phyloP scores from a whole-genome alignment of 2,329 filamentous ascomycete species.

The Colletotrichum sojae region DNA sequence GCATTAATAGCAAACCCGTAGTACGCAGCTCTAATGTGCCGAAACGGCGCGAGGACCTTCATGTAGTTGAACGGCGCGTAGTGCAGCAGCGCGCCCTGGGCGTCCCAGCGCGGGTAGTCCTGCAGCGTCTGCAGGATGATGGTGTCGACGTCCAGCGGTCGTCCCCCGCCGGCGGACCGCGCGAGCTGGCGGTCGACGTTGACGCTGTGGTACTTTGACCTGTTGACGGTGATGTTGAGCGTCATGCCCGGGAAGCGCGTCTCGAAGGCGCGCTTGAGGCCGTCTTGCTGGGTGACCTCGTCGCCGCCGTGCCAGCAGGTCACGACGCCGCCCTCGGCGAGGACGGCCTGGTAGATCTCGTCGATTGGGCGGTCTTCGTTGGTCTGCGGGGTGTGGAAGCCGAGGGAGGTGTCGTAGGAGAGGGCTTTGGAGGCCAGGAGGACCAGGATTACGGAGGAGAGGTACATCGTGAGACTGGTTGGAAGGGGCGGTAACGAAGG shows the following conservation, averaged over 20 bases:
- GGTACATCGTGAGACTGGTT: neutral
- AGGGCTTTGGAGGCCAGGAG: neutral
- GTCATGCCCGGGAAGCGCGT: slow-evolving; percentile 62
- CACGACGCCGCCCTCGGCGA: slow-evolving; percentile 60
- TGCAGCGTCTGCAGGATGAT: slow-evolving; percentile 64
- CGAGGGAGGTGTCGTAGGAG: slow-evolving; percentile 9
- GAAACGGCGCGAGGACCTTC: slow-evolving; percentile 57
- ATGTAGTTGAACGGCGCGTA: slow-evolving; percentile 61
- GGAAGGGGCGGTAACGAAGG: too few relatives aligned
- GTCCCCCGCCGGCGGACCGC: slow-evolving; percentile 37
- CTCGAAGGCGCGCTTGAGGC: slow-evolving; percentile 60
- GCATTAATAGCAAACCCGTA: slow-evolving; percentile 55
- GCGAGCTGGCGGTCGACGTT: slow-evolving; percentile 61
- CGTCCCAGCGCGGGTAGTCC: slow-evolving; percentile 66
- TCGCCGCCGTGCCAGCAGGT: slow-evolving; percentile 65
- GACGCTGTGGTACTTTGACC: slow-evolving; percentile 68
- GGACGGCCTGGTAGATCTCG: slow-evolving; percentile 63
- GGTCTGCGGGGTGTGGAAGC: slow-evolving; percentile 36
- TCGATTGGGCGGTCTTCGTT: slow-evolving; percentile 63
- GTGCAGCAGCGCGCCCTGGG: slow-evolving; percentile 59
- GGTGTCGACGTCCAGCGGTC: slow-evolving; percentile 58
- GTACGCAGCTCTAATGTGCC: slow-evolving; percentile 57
- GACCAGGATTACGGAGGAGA: neutral
- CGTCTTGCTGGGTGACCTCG: slow-evolving; percentile 55
- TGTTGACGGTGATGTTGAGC: slow-evolving; percentile 66